phyloP scores from a whole-genome alignment of 768 basidiomycete genomes.

The Amanita fuliginea region DNA sequence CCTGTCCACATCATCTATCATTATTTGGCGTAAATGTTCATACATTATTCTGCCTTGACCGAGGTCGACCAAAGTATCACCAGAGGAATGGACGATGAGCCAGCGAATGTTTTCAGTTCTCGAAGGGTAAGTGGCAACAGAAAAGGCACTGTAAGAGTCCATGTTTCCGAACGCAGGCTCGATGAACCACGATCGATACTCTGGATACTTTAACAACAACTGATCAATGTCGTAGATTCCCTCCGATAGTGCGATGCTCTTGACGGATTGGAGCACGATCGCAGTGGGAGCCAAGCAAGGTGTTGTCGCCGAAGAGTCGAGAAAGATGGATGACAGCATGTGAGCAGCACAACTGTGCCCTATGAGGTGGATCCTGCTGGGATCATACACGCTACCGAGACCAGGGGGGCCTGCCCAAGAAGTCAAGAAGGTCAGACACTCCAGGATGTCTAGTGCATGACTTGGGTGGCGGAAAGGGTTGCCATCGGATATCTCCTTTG shows the following conservation, averaged over 20 bases:
- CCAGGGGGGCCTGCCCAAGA: slow-evolving; percentile 29
- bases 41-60: slow-evolving; percentile 54
- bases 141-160: slow-evolving; percentile 36
- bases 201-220: slow-evolving; percentile 52
- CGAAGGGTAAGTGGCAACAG: slow-evolving; percentile 29
- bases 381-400: slow-evolving; percentile 22
- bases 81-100: slow-evolving; percentile 67
- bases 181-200: slow-evolving; percentile 65
- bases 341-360: slow-evolving; percentile 82
- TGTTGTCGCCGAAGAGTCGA: slow-evolving; percentile 33
- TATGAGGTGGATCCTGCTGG: slow-evolving; percentile 39
- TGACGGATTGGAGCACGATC: slow-evolving; percentile 30
- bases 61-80: slow-evolving; percentile 57
- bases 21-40: slow-evolving; percentile 33
- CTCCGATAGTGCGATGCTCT: slow-evolving; percentile 55
- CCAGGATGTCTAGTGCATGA: slow-evolving; percentile 57
- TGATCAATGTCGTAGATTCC: slow-evolving; percentile 71
- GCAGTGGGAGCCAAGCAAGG: slow-evolving; percentile 35
- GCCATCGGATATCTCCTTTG: slow-evolving; percentile 21
- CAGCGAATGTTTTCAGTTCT: slow-evolving; percentile 35
- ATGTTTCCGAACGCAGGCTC: slow-evolving; percentile 45
- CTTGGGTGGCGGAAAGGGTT: slow-evolving; percentile 49
- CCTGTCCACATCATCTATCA: slow-evolving; percentile 14
- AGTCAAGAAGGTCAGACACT: slow-evolving; percentile 47
- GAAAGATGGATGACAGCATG: slow-evolving; percentile 62